Conservation (phyloP, 164 flowering plant genomes). For the Magnolia officinalis region DNA sequence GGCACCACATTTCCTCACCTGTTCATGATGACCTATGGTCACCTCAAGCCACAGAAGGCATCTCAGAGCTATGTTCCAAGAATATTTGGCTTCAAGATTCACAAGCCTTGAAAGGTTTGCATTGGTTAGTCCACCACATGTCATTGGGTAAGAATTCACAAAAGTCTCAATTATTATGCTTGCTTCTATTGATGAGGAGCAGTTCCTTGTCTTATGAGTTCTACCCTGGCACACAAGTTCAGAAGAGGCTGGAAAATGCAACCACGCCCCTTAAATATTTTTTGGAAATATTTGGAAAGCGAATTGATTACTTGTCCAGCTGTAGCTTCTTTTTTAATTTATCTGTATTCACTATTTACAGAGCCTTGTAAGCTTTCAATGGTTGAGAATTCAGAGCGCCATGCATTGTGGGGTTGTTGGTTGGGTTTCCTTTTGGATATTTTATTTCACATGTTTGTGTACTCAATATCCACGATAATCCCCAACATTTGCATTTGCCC, state of each 20-base stretch:
- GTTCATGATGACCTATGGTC: conserved; percentile 74
- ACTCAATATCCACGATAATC: not conserved
- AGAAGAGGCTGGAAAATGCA: conserved; percentile 8
- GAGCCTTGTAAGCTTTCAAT: conserved; percentile 15
- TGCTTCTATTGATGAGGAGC: conserved; percentile 11
- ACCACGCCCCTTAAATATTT: not conserved
- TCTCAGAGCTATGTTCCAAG: conserved; percentile 65
- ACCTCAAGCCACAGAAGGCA: conserved; percentile 73
- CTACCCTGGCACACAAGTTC: conserved; percentile 9
- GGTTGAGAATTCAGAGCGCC: conserved; percentile 10
- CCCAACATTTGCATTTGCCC: not conserved
- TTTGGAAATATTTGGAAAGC: conserved; percentile 15
- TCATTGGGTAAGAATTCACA: conserved; percentile 10
- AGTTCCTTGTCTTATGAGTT: conserved; percentile 8
- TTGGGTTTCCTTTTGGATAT: not conserved
- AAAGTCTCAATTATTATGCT: not conserved
- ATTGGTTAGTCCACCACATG: conserved; percentile 8
- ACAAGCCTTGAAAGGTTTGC: conserved; percentile 43
- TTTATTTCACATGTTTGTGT: not conserved
- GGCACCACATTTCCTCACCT: conserved; percentile 87
- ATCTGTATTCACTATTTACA: conserved; percentile 16
- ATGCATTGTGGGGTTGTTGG: not conserved
- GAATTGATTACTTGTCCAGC: conserved; percentile 15
- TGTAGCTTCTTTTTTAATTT: conserved; percentile 16
- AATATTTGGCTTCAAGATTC: conserved; percentile 81